Percentiles rank a stretch among this genome's conserved stretches.
phyloP scores from a whole-genome alignment of 495 filamentous ascomycete species.

The Daldinia grandis region DNA sequence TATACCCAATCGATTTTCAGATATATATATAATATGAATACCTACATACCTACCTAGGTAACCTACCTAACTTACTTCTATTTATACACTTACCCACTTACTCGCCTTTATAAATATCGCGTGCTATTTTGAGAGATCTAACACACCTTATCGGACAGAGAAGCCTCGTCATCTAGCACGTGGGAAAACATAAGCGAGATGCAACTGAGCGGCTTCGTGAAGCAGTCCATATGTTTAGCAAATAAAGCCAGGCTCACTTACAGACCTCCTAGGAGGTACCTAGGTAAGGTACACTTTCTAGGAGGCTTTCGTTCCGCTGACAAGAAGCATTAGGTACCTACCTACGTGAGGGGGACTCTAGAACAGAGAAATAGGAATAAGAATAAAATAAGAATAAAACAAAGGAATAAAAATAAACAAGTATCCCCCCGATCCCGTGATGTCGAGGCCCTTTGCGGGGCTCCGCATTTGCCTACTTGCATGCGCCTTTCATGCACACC shows the following conservation, averaged over 20 bases:
- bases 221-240: background rate
- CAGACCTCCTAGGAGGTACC: too few species aligned
- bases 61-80: too few species aligned
- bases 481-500: slow-evolving; percentile 6
- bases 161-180: slow-evolving; percentile 19
- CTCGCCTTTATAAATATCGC: background rate
- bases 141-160: slow-evolving; percentile 2
- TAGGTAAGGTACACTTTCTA: background rate
- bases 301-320: slow-evolving; percentile 11
- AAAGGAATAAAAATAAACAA: background rate
- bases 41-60: too few species aligned
- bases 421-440: slow-evolving; percentile 7
- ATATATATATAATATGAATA: slow-evolving; percentile 30
- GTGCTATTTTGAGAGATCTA: slow-evolving; percentile 34
- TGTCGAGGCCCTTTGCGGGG: slow-evolving; percentile 24
- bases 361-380: slow-evolving; percentile 1
- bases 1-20: slow-evolving; percentile 33
- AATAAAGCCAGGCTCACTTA: background rate
- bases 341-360: background rate
- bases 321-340: background rate
- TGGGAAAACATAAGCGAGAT: slow-evolving; percentile 33
- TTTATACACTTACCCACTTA: slow-evolving; percentile 31
- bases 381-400: background rate
- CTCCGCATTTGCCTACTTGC: slow-evolving; percentile 20
- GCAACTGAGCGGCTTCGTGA: slow-evolving; percentile 26